These are phyloP conservation scores for Maudiozyma humilis DNA, from an alignment of 1,139 yeast genomes.

Conservation along the genomic window DNA sequence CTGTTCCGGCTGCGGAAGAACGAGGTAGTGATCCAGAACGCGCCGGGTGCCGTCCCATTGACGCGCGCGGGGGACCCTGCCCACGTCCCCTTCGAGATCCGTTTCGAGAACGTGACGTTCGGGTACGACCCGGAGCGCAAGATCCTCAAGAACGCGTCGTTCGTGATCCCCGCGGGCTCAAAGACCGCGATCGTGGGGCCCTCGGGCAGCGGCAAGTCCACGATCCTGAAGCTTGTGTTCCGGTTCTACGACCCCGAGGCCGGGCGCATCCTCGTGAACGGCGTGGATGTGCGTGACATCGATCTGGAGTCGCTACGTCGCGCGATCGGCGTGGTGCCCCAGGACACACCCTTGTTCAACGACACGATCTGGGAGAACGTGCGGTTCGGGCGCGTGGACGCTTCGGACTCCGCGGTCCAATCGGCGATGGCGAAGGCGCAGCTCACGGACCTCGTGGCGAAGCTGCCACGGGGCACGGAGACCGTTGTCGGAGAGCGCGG, in stretches of 20 bases:
- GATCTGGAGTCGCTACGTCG: conserved; percentile 67
- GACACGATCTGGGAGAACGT: conserved; percentile 84
- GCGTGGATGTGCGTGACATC: conserved; percentile 75
- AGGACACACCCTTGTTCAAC: conserved; percentile 92
- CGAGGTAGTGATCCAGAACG: conserved; percentile 58
- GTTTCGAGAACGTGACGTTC: conserved; percentile 84
- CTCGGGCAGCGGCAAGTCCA: conserved; percentile 91
- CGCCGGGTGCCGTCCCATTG: conserved; percentile 47
- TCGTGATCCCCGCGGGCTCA: conserved; percentile 82
- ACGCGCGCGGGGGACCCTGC: neutral
- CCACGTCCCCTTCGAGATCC: conserved; percentile 54
- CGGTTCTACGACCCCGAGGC: conserved; percentile 77
- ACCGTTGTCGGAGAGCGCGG: conserved; percentile 98
- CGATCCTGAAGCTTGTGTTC: conserved; percentile 73
- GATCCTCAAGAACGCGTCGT: conserved; percentile 70
- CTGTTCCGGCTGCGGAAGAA: conserved; percentile 74
- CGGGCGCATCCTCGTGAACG: conserved; percentile 80
- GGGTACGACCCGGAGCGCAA: conserved; percentile 88
- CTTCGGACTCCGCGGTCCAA: conserved; percentile 64
- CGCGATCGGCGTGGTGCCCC: conserved; percentile 89
- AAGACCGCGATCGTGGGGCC: conserved; percentile 94
- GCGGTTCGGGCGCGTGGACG: conserved; percentile 72
- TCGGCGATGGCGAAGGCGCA: conserved; percentile 62
- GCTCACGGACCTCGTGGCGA: conserved; percentile 52
- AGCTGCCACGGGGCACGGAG: conserved; percentile 73